Percentiles rank a stretch among this genome's conserved stretches.
phyloP scores from a whole-genome alignment of 805 yeast genomes.

The Grigorovia humatica region DNA sequence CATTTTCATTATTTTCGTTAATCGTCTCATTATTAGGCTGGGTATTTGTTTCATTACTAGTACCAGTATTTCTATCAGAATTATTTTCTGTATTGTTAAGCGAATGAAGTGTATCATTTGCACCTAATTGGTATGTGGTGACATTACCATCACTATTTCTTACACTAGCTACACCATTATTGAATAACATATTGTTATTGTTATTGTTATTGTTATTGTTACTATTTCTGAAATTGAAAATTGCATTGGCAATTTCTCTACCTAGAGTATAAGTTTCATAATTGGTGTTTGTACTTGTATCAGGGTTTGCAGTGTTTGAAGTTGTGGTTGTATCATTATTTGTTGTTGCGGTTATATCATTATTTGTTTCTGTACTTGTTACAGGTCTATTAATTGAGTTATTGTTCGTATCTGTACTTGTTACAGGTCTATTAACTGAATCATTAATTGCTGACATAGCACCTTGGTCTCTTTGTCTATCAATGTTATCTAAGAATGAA shows the following conservation, averaged over 20 bases:
- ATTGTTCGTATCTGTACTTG: neutral
- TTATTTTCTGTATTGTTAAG: neutral
- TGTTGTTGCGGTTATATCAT: neutral
- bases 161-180: conserved; percentile 27
- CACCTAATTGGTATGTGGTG: conserved; percentile 10
- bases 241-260: neutral
- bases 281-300: neutral
- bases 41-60: neutral
- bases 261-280: neutral
- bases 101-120: conserved; percentile 2
- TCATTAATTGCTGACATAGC: neutral
- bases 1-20: neutral
- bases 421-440: neutral
- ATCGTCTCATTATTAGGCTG: neutral
- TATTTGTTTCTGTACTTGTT: neutral
- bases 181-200: conserved; percentile 9
- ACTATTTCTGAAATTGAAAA: neutral
- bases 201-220: neutral
- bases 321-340: neutral
- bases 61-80: neutral
- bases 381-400: neutral
- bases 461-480: neutral
- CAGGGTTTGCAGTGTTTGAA: neutral
- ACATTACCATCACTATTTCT: conserved; percentile 24
- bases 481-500: conserved; percentile 1